These are phyloP conservation scores for Candida dajiaensis DNA, from an alignment of 805 yeast species.

Conservation along the genomic window DNA sequence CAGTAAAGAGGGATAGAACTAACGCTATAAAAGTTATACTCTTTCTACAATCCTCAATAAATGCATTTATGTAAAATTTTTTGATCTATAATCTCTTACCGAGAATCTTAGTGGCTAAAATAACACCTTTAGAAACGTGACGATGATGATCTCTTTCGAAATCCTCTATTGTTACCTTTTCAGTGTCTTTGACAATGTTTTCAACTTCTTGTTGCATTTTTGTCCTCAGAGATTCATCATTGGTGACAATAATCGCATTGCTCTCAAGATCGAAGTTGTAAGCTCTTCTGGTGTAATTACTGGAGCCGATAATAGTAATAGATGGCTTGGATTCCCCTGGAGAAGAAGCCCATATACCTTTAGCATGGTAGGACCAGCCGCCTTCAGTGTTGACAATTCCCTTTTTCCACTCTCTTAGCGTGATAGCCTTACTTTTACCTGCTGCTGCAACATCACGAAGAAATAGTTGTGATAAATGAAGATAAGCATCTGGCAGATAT, in stretches of 20 bases:
- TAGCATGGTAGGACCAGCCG: constrained; percentile 99
- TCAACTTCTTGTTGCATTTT: constrained; percentile 59
- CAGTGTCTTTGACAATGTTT: constrained; percentile 49
- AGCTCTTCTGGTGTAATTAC: constrained; percentile 89
- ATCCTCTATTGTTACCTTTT: constrained; percentile 49
- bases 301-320: constrained; percentile 82
- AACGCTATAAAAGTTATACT: too few species aligned
- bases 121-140: constrained; percentile 55
- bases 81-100: constrained; percentile 45
- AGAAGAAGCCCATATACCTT: constrained; percentile 80
- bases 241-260: constrained; percentile 75
- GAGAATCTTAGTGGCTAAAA: constrained; percentile 56
- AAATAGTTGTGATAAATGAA: constrained; percentile 67
- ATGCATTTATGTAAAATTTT: too few species aligned
- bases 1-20: too few species aligned
- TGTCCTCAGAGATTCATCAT: constrained; percentile 49
- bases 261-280: constrained; percentile 84
- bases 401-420: constrained; percentile 76
- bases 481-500: constrained; percentile 81
- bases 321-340: constrained; percentile 58
- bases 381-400: constrained; percentile 75
- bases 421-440: constrained; percentile 40
- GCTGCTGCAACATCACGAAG: constrained; percentile 41
- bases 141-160: constrained; percentile 54
- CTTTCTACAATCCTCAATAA: too few species aligned